phyloP scores from a whole-genome alignment of 2,329 filamentous ascomycete genomes.

The Diaporthe australafricana region DNA sequence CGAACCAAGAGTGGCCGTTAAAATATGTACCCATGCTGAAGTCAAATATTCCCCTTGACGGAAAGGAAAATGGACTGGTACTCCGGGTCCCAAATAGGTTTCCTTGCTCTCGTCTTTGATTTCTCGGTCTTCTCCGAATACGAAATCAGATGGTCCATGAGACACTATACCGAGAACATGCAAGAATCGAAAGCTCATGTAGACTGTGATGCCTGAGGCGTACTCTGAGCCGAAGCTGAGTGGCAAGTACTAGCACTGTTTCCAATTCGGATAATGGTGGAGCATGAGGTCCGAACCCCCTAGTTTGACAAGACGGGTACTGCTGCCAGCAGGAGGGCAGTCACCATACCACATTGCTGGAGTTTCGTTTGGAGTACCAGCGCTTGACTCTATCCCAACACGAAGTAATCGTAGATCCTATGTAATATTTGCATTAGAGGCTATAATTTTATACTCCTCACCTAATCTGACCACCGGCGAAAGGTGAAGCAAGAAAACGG shows the following conservation, averaged over 20 bases:
- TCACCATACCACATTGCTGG: neutral
- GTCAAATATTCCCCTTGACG: neutral
- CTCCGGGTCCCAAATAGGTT: neutral
- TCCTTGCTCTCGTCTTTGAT: neutral
- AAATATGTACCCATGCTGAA: neutral
- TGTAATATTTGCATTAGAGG: too few species aligned
- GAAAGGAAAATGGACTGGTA: neutral
- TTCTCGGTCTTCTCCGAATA: neutral
- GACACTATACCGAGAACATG: neutral
- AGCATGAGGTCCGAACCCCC: too few species aligned
- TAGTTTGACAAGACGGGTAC: neutral
- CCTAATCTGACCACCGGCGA: too few species aligned
- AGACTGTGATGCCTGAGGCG: neutral
- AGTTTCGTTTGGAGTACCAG: too few species aligned
- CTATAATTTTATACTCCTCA: too few species aligned
- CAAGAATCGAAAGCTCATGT: neutral
- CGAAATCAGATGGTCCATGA: neutral
- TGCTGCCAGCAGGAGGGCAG: neutral
- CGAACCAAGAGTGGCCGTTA: neutral
- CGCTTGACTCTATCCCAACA: neutral
- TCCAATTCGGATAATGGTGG: neutral
- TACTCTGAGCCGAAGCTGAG: neutral
- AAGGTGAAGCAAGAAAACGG: too few species aligned
- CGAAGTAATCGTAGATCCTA: neutral
- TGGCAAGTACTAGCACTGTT: neutral